Base-by-base conservation (phyloP, 2,329 filamentous ascomycete species). In the Aspergillus texensis region DNA sequence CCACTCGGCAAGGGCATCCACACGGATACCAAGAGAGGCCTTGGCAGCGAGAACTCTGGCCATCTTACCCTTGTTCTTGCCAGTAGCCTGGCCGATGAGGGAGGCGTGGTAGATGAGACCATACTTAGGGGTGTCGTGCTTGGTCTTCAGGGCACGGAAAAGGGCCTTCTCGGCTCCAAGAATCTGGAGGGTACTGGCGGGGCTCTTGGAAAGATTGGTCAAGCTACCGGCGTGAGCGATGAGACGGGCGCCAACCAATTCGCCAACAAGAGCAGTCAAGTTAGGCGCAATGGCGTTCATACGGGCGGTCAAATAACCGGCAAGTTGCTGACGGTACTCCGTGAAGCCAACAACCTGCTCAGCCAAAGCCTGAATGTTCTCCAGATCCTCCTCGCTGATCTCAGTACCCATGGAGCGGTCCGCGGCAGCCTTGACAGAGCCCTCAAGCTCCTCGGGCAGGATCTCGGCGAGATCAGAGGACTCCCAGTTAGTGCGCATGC, bases 61-160 rank as follows among this genome's bases (percentile, higher is more conserved):
- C 75, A 99, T 97, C 86, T 99, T 99, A 73, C 95, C 95, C 89
- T 99, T 99, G 85, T 98, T 98, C 84, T 93, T 94, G 74, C 95
- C 95, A 24, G 92, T 96, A 34, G 95, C 95, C 83, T 99, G 95
- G 52, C 95, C 96, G 69, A 99, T 96, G 53, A 99, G 87, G 32
- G 92, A 95, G 56, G 92, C 91, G 80, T 96, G 91, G 82, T 95
- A 96, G 78, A 96, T 92, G 68, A 96, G 86, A 86, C 95, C 95
- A 75, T 98, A 99, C 82, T 98, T 99, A 76, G 95, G 95, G 45
- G 95, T 99, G 76, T 97, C 93, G 80, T 98, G 94, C 86, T 99
- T 98, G 57, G 95, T 99, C 88, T 99, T 99, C 68, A 99, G 86
- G 24, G 95, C 95, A 75, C 95, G 90, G 90, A 99, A 99, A 52